phyloP scores from a whole-genome alignment of 345 rosid species.

The Durio zibethinus region DNA sequence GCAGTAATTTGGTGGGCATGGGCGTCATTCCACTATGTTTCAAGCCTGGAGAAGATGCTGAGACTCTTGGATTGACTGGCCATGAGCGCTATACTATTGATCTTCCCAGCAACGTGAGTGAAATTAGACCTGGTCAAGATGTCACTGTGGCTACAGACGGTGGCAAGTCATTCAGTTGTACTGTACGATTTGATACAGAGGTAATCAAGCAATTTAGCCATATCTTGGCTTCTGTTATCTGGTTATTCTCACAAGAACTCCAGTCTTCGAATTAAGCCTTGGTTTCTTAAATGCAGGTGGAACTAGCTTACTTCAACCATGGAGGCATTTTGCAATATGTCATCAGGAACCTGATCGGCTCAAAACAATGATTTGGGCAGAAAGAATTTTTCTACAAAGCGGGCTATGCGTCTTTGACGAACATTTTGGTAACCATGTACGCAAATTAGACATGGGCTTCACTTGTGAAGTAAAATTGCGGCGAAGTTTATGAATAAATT shows the following conservation, averaged over 20 bases:
- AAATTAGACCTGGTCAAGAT: conserved; percentile 87
- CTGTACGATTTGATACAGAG: conserved; percentile 76
- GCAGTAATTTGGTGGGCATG: conserved; percentile 90
- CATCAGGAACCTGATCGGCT: conserved; percentile 50
- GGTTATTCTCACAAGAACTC: not conserved
- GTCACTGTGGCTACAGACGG: conserved; percentile 56
- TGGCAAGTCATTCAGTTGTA: conserved; percentile 73
- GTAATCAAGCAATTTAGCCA: conserved; percentile 28
- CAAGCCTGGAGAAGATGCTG: conserved; percentile 84
- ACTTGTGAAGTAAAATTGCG: not conserved
- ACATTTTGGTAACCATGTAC: no score
- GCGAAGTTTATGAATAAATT: not conserved
- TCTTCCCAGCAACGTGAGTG: conserved; percentile 55
- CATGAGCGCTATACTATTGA: conserved; percentile 68
- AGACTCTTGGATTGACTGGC: conserved; percentile 73
- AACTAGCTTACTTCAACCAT: conserved; percentile 56
- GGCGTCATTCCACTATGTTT: conserved; percentile 79
- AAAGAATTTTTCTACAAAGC: not conserved
- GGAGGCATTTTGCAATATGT: conserved; percentile 64
- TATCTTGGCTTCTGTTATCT: not conserved
- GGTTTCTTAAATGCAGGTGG: conserved; percentile 31
- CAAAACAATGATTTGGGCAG: conserved; percentile 24
- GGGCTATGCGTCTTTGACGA: not conserved
- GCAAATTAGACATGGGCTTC: not conserved
- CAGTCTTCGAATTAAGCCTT: not conserved